Percentiles rank a stretch among this genome's conserved stretches.
Evolutionary conservation across 2,329 filamentous ascomycete genomes (phyloP).

Genomic region (Fusarium kyushuense): DNA sequence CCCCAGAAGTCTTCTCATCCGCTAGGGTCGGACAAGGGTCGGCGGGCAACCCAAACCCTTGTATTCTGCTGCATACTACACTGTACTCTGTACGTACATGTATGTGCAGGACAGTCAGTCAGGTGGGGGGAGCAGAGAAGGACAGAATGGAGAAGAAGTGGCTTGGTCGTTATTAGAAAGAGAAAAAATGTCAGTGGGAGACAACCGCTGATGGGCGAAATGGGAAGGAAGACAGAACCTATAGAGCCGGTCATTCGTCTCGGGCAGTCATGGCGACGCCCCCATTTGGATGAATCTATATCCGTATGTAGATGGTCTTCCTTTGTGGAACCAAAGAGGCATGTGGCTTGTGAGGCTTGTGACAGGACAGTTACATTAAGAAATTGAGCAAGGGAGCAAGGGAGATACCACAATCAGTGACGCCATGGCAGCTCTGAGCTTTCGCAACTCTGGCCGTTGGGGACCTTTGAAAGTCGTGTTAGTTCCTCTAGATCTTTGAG

Average conservation of each 20-base stretch:
- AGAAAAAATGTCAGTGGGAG: constrained; percentile 47
- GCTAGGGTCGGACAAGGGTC: constrained; percentile 36
- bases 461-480: constrained; percentile 13
- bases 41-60: constrained; percentile 32
- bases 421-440: constrained; percentile 14
- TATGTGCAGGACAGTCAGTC: constrained; percentile 2
- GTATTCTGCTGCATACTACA: constrained; percentile 22
- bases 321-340: constrained; percentile 23
- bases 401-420: constrained; percentile 20
- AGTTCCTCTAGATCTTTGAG: constrained; percentile 9
- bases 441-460: constrained; percentile 9
- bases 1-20: constrained; percentile 35
- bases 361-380: constrained; percentile 12
- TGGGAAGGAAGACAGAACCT: not conserved
- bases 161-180: constrained; percentile 28
- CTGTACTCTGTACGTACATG: not conserved
- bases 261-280: constrained; percentile 30
- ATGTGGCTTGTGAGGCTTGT: constrained; percentile 41
- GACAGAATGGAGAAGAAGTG: constrained; percentile 26
- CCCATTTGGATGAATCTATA: constrained; percentile 12
- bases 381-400: constrained; percentile 8
- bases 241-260: constrained; percentile 8
- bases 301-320: not conserved
- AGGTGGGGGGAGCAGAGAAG: constrained; percentile 23
- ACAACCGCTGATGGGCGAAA: constrained; percentile 27